A percentile compares a stretch with the other conserved stretches of the same genome.
phyloP scores from a whole-genome alignment of 2,329 filamentous ascomycete species.

The Cordyceps militaris region DNA sequence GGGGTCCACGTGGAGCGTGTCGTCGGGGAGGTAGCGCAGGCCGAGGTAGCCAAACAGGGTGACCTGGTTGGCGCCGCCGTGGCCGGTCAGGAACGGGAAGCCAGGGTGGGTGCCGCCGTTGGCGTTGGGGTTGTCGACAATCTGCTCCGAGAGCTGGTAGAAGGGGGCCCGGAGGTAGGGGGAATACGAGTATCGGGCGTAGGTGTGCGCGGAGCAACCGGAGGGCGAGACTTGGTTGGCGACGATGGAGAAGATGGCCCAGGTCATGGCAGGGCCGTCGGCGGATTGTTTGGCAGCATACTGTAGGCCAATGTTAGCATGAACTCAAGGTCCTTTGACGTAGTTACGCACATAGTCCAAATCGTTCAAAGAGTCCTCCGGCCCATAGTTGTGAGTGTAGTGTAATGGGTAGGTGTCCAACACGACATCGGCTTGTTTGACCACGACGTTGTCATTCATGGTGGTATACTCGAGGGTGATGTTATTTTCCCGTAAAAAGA shows the following conservation, averaged over 20 bases:
- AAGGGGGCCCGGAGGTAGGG: conserved; percentile 61
- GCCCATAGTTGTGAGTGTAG: conserved; percentile 39
- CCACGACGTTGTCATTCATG: conserved; percentile 58
- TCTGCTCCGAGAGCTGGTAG: conserved; percentile 64
- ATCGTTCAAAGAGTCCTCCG: conserved; percentile 17
- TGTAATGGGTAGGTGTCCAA: conserved; percentile 57
- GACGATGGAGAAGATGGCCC: conserved; percentile 60
- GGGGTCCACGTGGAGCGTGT: conserved; percentile 53
- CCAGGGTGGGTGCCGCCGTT: conserved; percentile 46
- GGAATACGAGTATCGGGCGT: conserved; percentile 53
- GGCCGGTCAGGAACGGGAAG: conserved; percentile 64
- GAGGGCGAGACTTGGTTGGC: conserved; percentile 59
- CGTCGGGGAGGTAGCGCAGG: conserved; percentile 51
- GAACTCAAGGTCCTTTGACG: conserved; percentile 56
- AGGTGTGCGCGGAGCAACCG: conserved; percentile 62
- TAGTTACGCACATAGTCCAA: conserved; percentile 22
- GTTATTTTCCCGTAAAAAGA: conserved; percentile 17
- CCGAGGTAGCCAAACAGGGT: conserved; percentile 62
- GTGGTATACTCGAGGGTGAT: conserved; percentile 58
- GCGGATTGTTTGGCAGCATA: conserved; percentile 30
- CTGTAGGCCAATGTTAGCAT: conserved; percentile 27
- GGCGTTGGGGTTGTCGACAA: conserved; percentile 55
- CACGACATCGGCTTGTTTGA: conserved; percentile 66
- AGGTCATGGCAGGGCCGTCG: conserved; percentile 67
- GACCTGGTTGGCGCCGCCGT: conserved; percentile 63